Percentiles rank a stretch among this genome's conserved stretches.
These are phyloP conservation scores for Podospora australis DNA, from an alignment of 495 filamentous ascomycete genomes.

Conservation along the genomic window DNA sequence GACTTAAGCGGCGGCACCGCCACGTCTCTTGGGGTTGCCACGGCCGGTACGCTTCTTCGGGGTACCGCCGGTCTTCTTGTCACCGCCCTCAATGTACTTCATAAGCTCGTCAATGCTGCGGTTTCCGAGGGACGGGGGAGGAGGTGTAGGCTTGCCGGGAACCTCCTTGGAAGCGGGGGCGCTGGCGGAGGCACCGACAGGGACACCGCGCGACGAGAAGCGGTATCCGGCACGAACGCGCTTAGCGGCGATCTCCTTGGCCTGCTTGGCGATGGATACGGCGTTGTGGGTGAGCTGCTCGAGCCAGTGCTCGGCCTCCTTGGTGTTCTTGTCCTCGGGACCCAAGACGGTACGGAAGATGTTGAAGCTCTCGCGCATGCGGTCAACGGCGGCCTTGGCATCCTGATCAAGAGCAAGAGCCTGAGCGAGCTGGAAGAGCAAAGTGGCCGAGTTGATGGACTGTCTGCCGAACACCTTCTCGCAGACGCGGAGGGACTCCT, in stretches of 20 bases:
- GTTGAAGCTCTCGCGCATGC: constrained; percentile 92
- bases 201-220: constrained; percentile 43
- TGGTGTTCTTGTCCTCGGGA: constrained; percentile 86
- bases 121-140: constrained; percentile 30
- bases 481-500: constrained; percentile 79
- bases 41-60: constrained; percentile 65
- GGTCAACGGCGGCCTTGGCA: constrained; percentile 76
- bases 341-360: constrained; percentile 86
- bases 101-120: constrained; percentile 22
- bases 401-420: constrained; percentile 90
- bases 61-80: constrained; percentile 51
- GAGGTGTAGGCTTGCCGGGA: constrained; percentile 11
- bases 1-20: constrained; percentile 17
- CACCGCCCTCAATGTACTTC: constrained; percentile 17
- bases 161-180: constrained; percentile 21
- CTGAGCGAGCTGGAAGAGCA: constrained; percentile 95
- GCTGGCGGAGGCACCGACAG: constrained; percentile 33
- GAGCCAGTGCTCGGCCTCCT: constrained; percentile 91
- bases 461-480: constrained; percentile 80
- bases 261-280: constrained; percentile 85
- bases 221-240: constrained; percentile 50
- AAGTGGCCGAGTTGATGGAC: constrained; percentile 87
- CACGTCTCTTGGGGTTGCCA: constrained; percentile 65
- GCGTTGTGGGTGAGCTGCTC: constrained; percentile 92
- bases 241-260: constrained; percentile 73